Conservation (phyloP, 2,329 filamentous ascomycete genomes). For the Pyricularia pennisetigena region DNA sequence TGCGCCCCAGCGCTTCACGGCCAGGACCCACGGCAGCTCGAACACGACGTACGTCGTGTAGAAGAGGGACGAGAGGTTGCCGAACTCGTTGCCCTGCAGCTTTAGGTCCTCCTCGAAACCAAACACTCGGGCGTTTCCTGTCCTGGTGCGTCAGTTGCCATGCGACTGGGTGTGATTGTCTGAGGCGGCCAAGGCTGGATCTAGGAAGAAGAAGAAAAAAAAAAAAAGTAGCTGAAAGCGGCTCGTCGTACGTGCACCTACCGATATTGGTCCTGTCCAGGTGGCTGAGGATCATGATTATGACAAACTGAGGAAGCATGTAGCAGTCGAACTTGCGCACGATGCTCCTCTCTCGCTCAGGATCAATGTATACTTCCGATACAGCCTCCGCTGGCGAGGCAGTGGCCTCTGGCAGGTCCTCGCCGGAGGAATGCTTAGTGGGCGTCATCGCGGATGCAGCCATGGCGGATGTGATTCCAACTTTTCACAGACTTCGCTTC, state of each 20-base stretch:
- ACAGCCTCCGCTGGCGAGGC: background rate
- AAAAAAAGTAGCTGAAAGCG: background rate
- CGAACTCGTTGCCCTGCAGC: conserved; percentile 7
- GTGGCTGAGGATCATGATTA: conserved; percentile 8
- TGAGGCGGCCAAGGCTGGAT: background rate
- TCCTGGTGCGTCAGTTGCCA: background rate
- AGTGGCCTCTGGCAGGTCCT: background rate
- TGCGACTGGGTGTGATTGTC: background rate
- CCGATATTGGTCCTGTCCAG: conserved; percentile 10
- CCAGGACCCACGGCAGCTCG: background rate
- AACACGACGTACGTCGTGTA: conserved; percentile 7
- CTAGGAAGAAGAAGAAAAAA: too few relatives aligned
- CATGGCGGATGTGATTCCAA: background rate
- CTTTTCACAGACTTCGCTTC: background rate
- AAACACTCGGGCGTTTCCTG: conserved; percentile 10
- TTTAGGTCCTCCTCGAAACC: conserved; percentile 9
- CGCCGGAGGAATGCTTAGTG: background rate
- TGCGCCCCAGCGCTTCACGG: background rate
- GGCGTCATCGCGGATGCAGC: background rate
- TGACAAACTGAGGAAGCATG: conserved; percentile 6
- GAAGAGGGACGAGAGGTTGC: conserved; percentile 9
- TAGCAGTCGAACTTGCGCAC: conserved; percentile 11
- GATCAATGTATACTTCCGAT: conserved; percentile 8
- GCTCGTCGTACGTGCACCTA: background rate
- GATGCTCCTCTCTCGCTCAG: conserved; percentile 8